Percentiles rank a stretch among this genome's conserved stretches.
phyloP scores from a whole-genome alignment of 2,329 filamentous ascomycete species.

The Didymella pinodella region DNA sequence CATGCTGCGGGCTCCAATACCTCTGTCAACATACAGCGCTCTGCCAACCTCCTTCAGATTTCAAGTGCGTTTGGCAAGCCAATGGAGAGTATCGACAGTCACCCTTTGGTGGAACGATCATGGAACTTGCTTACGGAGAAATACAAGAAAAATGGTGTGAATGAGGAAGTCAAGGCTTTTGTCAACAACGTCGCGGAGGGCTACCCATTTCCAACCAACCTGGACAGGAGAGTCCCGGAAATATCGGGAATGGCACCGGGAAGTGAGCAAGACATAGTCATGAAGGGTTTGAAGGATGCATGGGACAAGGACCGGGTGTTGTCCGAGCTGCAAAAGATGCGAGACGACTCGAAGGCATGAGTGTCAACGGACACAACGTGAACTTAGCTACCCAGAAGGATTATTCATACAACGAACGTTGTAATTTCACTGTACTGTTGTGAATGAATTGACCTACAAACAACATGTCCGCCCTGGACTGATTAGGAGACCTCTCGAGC shows the following conservation, averaged over 20 bases:
- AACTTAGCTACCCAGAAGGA: background rate
- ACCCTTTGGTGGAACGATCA: constrained; percentile 57
- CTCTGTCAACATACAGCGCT: constrained; percentile 58
- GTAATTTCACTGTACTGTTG: no score
- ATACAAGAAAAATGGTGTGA: constrained; percentile 50
- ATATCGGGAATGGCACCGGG: constrained; percentile 67
- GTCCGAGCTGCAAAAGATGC: constrained; percentile 52
- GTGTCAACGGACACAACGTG: background rate
- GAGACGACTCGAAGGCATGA: constrained; percentile 40
- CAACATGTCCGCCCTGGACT: background rate
- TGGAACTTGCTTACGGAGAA: constrained; percentile 54
- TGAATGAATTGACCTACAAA: background rate
- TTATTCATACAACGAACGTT: no score
- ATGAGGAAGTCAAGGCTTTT: constrained; percentile 56
- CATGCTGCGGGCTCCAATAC: constrained; percentile 69
- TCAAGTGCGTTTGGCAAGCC: constrained; percentile 69
- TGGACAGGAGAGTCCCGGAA: constrained; percentile 64
- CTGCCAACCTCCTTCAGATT: constrained; percentile 69
- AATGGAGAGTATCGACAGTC: constrained; percentile 67
- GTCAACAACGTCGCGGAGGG: constrained; percentile 63
- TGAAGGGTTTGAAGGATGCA: constrained; percentile 54
- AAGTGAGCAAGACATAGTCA: constrained; percentile 64
- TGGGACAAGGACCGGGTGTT: constrained; percentile 55
- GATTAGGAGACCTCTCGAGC: no score
- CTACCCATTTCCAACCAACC: constrained; percentile 69